Conservation (phyloP, 2,329 filamentous ascomycete species). For the Acrocalymma vagum region DNA sequence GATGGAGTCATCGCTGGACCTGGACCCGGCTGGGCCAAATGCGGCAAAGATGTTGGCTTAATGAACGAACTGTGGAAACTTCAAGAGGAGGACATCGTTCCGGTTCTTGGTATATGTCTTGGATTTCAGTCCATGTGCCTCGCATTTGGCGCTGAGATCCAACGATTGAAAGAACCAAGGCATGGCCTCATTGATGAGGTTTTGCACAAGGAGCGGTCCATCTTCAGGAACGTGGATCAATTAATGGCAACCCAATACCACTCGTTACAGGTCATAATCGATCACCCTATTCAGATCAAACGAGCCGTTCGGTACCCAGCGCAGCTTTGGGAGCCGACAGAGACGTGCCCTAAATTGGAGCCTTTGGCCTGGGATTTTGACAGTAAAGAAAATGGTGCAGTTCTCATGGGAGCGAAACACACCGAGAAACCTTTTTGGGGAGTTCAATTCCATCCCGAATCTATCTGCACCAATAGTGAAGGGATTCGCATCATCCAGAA, state of each 20-base stretch:
- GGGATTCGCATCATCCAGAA: constrained; percentile 72
- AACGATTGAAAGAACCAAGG: constrained; percentile 73
- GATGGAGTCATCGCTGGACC: constrained; percentile 91
- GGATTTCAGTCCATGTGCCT: constrained; percentile 85
- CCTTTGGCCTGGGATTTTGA: constrained; percentile 60
- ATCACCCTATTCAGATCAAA: constrained; percentile 36
- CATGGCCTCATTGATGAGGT: constrained; percentile 83
- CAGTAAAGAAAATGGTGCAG: constrained; percentile 57
- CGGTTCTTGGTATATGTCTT: constrained; percentile 87
- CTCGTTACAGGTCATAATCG: constrained; percentile 61
- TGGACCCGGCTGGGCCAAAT: constrained; percentile 82
- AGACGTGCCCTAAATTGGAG: constrained; percentile 46
- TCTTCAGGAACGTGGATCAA: constrained; percentile 69
- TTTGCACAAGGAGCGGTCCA: constrained; percentile 65
- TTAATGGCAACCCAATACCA: constrained; percentile 83
- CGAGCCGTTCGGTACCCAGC: constrained; percentile 46
- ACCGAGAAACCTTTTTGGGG: constrained; percentile 78
- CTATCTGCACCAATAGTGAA: constrained; percentile 77
- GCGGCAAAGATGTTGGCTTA: constrained; percentile 79
- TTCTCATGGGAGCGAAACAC: constrained; percentile 83
- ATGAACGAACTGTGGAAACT: constrained; percentile 81
- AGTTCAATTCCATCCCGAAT: constrained; percentile 91
- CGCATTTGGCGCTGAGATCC: constrained; percentile 72
- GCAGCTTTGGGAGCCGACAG: constrained; percentile 50
- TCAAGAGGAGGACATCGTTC: constrained; percentile 66